Base-by-base conservation (phyloP, 768 basidiomycete genomes). In the Lyophyllum semitale region DNA sequence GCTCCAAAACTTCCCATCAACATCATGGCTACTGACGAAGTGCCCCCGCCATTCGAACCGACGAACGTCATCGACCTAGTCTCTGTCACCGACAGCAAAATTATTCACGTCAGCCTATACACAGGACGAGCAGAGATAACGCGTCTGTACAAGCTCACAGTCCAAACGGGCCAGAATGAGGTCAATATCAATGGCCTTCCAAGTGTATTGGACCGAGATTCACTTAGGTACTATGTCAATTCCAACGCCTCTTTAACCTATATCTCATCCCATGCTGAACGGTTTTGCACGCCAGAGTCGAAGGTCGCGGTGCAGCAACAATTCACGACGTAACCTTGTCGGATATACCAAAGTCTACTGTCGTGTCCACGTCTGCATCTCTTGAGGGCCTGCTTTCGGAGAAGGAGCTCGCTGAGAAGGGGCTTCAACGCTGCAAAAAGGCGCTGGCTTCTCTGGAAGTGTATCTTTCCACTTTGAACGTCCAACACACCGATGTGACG, bases 121-220 rank as follows among this genome's bases (percentile, higher is more conserved):
- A 66, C 70, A 26, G 64, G 68, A 8, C 69, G 66, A 18, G 73
- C 74, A 18, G 72, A 77, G 41, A 65, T 75, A 18, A 71, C 66
- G 1, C 65, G 74, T 9, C 51, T 65, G n/a, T 74, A 68, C 58
- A 67, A 67, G 43, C 59, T 75, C 40, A 35, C 46, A 15, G 64
- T 73, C 27, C 59, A 68, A 33, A 61, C 62, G 8, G 75, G 75
- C 4, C 66, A 67, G 33, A 76, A 72, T 51, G 64, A 70, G 29
- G 62, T 75, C 30, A 61, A 54, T 17, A 71, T 76, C 42, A 52
- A 55, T 22, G 69, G 69, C 7, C 57, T 76, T 18, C 73, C 73
- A 0, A 64, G 63, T 48, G 60, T 59, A 4, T 54, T 74, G 3
- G 61, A 70, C 40, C 37, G 58, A 2, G 66, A 71, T 7, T 71